These are phyloP conservation scores for Craterostigma plantagineum DNA, from an alignment of 257 asterid species.

Conservation along the genomic window DNA sequence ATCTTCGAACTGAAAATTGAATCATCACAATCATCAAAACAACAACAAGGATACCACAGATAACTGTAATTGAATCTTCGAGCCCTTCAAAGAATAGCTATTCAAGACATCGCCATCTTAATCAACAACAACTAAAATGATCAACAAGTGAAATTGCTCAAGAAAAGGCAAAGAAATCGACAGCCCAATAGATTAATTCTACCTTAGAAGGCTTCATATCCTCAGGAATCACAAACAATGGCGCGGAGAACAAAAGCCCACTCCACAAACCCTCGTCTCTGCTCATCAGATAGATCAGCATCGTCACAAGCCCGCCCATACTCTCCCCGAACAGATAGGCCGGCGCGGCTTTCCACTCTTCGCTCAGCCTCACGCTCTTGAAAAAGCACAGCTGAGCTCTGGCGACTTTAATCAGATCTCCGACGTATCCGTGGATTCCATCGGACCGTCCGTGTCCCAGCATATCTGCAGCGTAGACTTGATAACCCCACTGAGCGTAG, in stretches of 20 bases:
- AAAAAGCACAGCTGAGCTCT: conserved; percentile 45
- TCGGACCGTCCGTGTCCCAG: conserved; percentile 97
- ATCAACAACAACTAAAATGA: too few species aligned
- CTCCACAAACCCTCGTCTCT: conserved; percentile 55
- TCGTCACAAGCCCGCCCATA: conserved; percentile 72
- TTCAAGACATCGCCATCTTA: too few species aligned
- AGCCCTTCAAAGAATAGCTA: too few species aligned
- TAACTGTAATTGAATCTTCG: too few species aligned
- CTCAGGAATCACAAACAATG: conserved; percentile 82
- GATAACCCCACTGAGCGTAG: conserved; percentile 86
- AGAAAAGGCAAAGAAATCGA: neutral
- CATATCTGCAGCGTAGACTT: conserved; percentile 83
- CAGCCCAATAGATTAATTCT: neutral
- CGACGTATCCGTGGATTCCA: conserved; percentile 61
- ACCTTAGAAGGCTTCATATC: conserved; percentile 92
- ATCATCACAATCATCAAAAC: too few species aligned
- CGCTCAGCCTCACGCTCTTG: conserved; percentile 45
- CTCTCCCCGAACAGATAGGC: conserved; percentile 82
- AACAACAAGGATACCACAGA: too few species aligned
- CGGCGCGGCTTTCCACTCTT: conserved; percentile 57
- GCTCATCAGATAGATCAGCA: conserved; percentile 72
- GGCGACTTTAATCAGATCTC: conserved; percentile 61
- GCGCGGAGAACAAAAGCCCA: conserved; percentile 79
- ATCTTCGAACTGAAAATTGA: too few species aligned
- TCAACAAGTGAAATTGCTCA: too few species aligned